Base-by-base conservation (phyloP, 441 rosid species). In the Capsella rubella region DNA sequence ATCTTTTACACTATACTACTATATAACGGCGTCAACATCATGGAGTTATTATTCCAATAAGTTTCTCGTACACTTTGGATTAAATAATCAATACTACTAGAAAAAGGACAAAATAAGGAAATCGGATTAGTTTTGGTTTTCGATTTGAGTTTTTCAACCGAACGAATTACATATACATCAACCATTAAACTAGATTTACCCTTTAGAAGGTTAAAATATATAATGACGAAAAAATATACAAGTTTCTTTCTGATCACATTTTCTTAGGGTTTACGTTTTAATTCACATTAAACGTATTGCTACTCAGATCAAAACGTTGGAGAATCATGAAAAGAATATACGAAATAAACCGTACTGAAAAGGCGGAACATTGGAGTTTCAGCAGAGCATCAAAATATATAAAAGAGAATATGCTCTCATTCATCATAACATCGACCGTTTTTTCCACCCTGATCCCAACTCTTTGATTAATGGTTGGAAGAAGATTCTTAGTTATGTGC, bases 241-340 rank as follows among this genome's bases (percentile, higher is more conserved):
- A 47, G 10, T 32, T 58, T 39, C 42, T 47, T 25, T 14, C 5
- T 25, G 31, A 39, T 40, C 35, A n/a, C 15, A 53, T 28, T 64
- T 25, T 64, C 11, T 46, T 34, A 43, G 71, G 49, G 47, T 12
- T 42, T 72, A 64, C 7, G 35, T 29, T 34, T 34, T 72, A 45
- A 15, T 31, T 72, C 58, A 11, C 42, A 11, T 6, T 8, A 6
- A 6, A 34, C 42, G 25, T 54, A 64, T 54, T 34, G 42, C 21
- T 11, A 40, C 68, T 46, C 57, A 34, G 25, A 65, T 49, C 16
- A 57, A 47, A 21, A 25, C 12, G 59, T 42, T 54, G 65, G 27
- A 76, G 76, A 57, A 71, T 71, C 67, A 31, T 56, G 39, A 64
- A 50, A 58, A 4, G 80, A 76, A 76, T 76, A 76, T 76, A 50